These are phyloP conservation scores for Lindgomyces ingoldianus DNA, from an alignment of 495 filamentous ascomycete genomes.

Conservation along the genomic window DNA sequence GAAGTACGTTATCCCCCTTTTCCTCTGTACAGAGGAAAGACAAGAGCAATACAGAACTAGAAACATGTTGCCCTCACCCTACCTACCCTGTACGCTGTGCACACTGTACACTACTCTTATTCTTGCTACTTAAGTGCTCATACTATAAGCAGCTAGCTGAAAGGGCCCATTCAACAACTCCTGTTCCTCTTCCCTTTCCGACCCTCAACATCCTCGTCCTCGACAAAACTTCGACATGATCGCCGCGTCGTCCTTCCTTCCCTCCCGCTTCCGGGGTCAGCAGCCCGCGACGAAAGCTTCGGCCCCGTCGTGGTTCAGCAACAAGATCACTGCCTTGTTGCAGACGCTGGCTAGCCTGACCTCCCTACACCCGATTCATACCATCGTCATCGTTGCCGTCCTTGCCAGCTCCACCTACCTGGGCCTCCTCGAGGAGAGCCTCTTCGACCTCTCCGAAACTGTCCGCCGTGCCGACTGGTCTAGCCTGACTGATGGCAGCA, in stretches of 20 bases:
- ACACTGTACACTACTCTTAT: too few species aligned
- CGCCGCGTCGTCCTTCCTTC: slow-evolving; percentile 23
- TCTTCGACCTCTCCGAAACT: slow-evolving; percentile 64
- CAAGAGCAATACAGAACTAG: too few species aligned
- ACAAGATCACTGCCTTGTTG: slow-evolving; percentile 61
- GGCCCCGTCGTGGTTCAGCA: slow-evolving; percentile 58
- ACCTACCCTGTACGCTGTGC: too few species aligned
- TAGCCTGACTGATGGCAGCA: slow-evolving; percentile 77
- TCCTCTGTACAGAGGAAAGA: too few species aligned
- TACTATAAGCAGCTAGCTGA: too few species aligned
- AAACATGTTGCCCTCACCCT: too few species aligned
- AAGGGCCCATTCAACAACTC: too few species aligned
- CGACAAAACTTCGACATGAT: too few species aligned
- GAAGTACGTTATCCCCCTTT: too few species aligned
- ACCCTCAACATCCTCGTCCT: too few species aligned
- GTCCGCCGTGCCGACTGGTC: slow-evolving; percentile 72
- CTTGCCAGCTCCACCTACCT: slow-evolving; percentile 93
- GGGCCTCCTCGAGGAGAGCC: slow-evolving; percentile 80
- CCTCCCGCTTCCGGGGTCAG: slow-evolving; percentile 47
- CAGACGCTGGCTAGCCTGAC: slow-evolving; percentile 78
- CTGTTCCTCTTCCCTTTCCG: too few species aligned
- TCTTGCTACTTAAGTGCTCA: too few species aligned
- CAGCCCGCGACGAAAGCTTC: slow-evolving; percentile 40
- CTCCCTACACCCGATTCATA: slow-evolving; percentile 91
- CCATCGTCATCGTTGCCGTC: slow-evolving; percentile 83